Conservation (phyloP, 768 basidiomycete genomes). For the Lentinula edodes region DNA sequence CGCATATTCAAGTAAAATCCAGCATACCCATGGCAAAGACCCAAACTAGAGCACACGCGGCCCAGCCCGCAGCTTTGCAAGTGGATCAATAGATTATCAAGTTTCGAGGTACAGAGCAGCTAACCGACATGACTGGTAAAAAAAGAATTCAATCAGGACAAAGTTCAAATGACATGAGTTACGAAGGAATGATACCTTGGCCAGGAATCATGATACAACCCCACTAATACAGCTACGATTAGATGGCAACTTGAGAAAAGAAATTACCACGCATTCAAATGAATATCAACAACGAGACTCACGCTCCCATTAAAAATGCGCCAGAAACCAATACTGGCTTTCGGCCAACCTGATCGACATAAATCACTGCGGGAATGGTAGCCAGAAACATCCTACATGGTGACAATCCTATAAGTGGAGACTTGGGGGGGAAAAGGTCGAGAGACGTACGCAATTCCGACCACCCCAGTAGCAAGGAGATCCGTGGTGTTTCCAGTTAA, state of each 20-base stretch:
- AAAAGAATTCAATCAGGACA: constrained; percentile 4
- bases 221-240: constrained; percentile 62
- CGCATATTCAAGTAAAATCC: no score
- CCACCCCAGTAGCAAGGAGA: constrained; percentile 58
- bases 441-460: constrained; percentile 59
- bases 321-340: constrained; percentile 72
- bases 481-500: constrained; percentile 56
- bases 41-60: constrained; percentile 66
- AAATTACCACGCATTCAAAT: neutral
- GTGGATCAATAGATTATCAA: neutral
- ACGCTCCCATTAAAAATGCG: constrained; percentile 67
- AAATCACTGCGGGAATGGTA: constrained; percentile 79
- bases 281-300: constrained; percentile 11
- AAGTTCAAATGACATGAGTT: neutral
- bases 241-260: constrained; percentile 49
- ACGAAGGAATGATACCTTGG: constrained; percentile 20
- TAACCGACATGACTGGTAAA: constrained; percentile 25
- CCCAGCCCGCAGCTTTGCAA: constrained; percentile 61
- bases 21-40: constrained; percentile 59
- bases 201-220: constrained; percentile 55
- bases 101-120: neutral
- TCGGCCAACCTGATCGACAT: constrained; percentile 70
- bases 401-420: neutral
- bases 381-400: constrained; percentile 52
- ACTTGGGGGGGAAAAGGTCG: neutral